Evolutionary conservation across 2,329 filamentous ascomycete species (phyloP), one percentile per base, ranked within the genome.

Genomic region (Dactylellina leptospora): DNA sequence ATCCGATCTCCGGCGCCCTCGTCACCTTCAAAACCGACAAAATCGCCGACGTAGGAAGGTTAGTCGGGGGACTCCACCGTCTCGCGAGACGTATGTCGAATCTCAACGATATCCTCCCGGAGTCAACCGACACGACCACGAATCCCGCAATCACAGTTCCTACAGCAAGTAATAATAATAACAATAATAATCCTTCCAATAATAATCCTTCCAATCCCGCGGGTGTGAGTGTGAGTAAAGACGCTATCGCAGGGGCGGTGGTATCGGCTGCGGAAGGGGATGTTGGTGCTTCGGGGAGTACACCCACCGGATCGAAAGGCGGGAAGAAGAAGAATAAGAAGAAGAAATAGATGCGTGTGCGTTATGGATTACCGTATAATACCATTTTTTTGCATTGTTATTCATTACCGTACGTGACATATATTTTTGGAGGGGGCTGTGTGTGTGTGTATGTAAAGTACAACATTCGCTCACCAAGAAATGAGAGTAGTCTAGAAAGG

Each of bases 21-120:
- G 85, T 99, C 74, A 96, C 97, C 82, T 97, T 97, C 83, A 85
- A 87, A 79, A 99, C 95, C 33, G 89, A 89, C 78, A 96, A 96
- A 81, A 91, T 90, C 18, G 91, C 91, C 18, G 93, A 97, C 81
- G 92, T 99, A 8, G 89, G 90, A 22, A 84, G 95, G 25, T 81
- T 99, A 77, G 86, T 99, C 64, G 86, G 87, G 55, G 86, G 88
- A 44, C 80, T 99, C 74, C 92, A 92, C 0, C 85, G 86, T 64
- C 80, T 97, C 75, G 91, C 89, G n/a, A 84, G 87, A 60, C 81
- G 83, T 4, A 86, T 87, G 81, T 50, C 56, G 5, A 40, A 47
- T 4, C 22, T 62, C 23, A 58, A 56, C 10, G 64, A 71, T 58
- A 45, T 71, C 18, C 85, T 84, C 64, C 88, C 90, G 83, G 86